Percentiles rank a stretch among this genome's conserved stretches.
Conservation (phyloP, 2,329 filamentous ascomycete genomes). For the Fonsecaea multimorphosa region DNA sequence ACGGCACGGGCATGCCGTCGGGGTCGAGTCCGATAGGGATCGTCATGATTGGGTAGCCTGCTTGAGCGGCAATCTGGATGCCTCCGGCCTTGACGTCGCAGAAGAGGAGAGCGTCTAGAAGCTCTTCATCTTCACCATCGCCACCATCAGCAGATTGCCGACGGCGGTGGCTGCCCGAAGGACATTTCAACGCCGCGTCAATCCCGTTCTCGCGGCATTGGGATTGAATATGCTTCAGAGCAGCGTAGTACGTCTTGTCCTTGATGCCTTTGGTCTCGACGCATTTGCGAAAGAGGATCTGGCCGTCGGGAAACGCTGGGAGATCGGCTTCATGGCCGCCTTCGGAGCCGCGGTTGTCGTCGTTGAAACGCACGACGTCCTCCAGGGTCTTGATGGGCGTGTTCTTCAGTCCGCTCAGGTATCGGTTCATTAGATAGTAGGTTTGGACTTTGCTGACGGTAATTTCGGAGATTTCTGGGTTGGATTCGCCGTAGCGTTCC, state of each 20-base stretch:
- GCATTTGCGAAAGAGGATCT: constrained; percentile 36
- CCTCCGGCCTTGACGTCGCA: constrained; percentile 42
- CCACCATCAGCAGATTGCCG: neutral
- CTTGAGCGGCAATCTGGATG: constrained; percentile 45
- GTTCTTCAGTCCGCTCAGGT: constrained; percentile 33
- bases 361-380: constrained; percentile 36
- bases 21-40: constrained; percentile 43
- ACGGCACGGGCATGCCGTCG: constrained; percentile 39
- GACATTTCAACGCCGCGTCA: constrained; percentile 40
- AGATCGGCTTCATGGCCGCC: constrained; percentile 40
- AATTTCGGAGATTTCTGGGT: constrained; percentile 34
- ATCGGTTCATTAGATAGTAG: constrained; percentile 37
- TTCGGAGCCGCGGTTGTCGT: constrained; percentile 35
- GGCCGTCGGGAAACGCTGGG: constrained; percentile 41
- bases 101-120: constrained; percentile 42
- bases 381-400: constrained; percentile 37
- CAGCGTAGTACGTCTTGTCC: constrained; percentile 40
- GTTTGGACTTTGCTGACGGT: constrained; percentile 36
- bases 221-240: constrained; percentile 40
- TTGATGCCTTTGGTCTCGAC: constrained; percentile 36
- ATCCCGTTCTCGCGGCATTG: constrained; percentile 43
- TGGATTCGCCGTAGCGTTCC: constrained; percentile 33
- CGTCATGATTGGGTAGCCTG: constrained; percentile 43
- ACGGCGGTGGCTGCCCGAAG: neutral
- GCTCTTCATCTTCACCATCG: constrained; percentile 10